Conservation (phyloP, 768 basidiomycete genomes). For the Chalciporus chontae region DNA sequence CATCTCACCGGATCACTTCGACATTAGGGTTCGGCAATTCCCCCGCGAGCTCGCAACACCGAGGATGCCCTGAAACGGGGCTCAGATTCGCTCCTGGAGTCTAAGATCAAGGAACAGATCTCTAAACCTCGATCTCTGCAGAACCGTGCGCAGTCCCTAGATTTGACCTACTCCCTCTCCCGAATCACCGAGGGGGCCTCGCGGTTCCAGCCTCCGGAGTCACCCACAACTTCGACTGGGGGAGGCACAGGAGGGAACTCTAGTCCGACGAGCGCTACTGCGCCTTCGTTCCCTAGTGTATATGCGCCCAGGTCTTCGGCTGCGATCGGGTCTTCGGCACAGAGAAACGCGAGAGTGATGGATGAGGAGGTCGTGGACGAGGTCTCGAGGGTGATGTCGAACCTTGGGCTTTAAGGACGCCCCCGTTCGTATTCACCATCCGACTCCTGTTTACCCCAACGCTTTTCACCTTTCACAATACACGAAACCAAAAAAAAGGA, state of each 20-base stretch:
- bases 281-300: constrained; percentile 82
- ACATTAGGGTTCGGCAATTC: constrained; percentile 63
- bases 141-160: constrained; percentile 87
- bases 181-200: constrained; percentile 70
- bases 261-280: constrained; percentile 74
- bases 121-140: constrained; percentile 77
- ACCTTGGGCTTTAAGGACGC: constrained; percentile 53
- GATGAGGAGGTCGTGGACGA: constrained; percentile 66
- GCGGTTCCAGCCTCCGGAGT: constrained; percentile 66
- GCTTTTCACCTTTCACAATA: neutral
- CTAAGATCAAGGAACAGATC: constrained; percentile 75
- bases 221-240: constrained; percentile 71
- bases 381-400: constrained; percentile 75
- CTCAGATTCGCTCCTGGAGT: constrained; percentile 79
- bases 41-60: constrained; percentile 61
- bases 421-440: constrained; percentile 14
- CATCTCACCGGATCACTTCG: constrained; percentile 15
- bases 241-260: constrained; percentile 74
- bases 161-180: constrained; percentile 81
- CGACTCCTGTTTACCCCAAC: constrained; percentile 8
- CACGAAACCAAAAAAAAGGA: constrained; percentile 3
- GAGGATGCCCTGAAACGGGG: constrained; percentile 80
- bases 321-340: constrained; percentile 42
- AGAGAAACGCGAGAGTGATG: constrained; percentile 35
- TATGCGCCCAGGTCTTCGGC: constrained; percentile 62